Percentiles rank a stretch among this genome's conserved stretches.
Evolutionary conservation across 371 early-diverging fungal species (phyloP).

Genomic region (Lichtheimia hyalospora): DNA sequence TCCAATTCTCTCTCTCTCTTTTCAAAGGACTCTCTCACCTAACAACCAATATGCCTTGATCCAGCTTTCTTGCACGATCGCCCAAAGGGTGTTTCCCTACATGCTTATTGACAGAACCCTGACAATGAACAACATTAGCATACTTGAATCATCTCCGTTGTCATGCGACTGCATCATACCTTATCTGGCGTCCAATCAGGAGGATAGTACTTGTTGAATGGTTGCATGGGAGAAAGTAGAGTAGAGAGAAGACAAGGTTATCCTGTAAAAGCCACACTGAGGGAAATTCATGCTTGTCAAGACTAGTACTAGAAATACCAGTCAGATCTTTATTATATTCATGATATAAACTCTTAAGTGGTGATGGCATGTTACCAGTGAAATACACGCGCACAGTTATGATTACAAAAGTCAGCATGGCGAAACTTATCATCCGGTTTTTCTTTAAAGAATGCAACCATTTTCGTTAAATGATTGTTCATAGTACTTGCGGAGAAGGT

Average conservation of each 20-base stretch:
- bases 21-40: constrained; percentile 47
- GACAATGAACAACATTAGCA: neutral
- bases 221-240: constrained; percentile 40
- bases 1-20: neutral
- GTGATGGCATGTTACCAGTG: too few relatives aligned
- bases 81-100: constrained; percentile 89
- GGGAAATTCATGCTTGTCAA: too few relatives aligned
- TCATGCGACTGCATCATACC: constrained; percentile 22
- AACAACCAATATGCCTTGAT: constrained; percentile 88
- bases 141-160: neutral
- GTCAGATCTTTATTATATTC: too few relatives aligned
- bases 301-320: too few relatives aligned
- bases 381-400: too few relatives aligned
- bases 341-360: too few relatives aligned
- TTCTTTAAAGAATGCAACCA: too few relatives aligned
- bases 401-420: too few relatives aligned
- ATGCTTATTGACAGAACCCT: constrained; percentile 83
- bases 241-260: neutral
- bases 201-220: constrained; percentile 76
- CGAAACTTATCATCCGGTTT: too few relatives aligned
- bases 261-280: neutral
- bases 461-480: too few relatives aligned
- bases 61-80: constrained; percentile 85
- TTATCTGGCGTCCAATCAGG: constrained; percentile 75
- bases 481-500: too few relatives aligned